Base-by-base conservation (phyloP, 2,329 filamentous ascomycete species). In the Drechslerella stenobrocha region DNA sequence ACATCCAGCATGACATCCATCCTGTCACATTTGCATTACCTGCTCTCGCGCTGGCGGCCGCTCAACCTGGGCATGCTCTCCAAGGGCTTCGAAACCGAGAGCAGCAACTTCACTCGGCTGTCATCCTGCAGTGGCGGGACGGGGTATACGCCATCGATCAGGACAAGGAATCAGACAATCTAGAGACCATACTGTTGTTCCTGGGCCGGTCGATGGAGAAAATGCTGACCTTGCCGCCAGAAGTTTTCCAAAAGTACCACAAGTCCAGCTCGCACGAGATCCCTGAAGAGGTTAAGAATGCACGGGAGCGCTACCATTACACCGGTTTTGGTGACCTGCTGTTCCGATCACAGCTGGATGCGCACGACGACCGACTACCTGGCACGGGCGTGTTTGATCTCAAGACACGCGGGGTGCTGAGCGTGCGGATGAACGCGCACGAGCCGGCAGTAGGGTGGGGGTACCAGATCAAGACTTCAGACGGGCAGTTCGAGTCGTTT, bases 201-300 rank as follows among this genome's bases (percentile, higher is more conserved):
- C 82, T 98, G 13, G 93, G 93, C 11, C 93, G 95, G 74, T 96
- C 91, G 0, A 90, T 98, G 85, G 93, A 98, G 77, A 96, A 97
- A 77, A 82, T 97, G 26, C 81, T 98, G 24, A 97, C 93, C 0
- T 77, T 93, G 15, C 83, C 88, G 1, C 91, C 85, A 55, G 83
- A 88, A 5, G 86, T 95, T 1, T 98, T 88, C 74, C 90, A 96
- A 76, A 86, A 86, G 70, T 97, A 95, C 75, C 84, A 90, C 52
- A 84, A 83, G 70, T 81, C 79, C 22, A 84, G 84, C 69, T 84
- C 85, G 1, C 83, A 87, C 70, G 80, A 87, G 73, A 82, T 95
- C 23, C 81, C 84, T 0, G 84, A 89, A 47, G 85, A 88, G 73
- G 84, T 91, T 74, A 84, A 84, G 23, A 83, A 85, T 51, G 83